Base-by-base conservation (phyloP, 495 filamentous ascomycete species). In the Lindgomyces ingoldianus region DNA sequence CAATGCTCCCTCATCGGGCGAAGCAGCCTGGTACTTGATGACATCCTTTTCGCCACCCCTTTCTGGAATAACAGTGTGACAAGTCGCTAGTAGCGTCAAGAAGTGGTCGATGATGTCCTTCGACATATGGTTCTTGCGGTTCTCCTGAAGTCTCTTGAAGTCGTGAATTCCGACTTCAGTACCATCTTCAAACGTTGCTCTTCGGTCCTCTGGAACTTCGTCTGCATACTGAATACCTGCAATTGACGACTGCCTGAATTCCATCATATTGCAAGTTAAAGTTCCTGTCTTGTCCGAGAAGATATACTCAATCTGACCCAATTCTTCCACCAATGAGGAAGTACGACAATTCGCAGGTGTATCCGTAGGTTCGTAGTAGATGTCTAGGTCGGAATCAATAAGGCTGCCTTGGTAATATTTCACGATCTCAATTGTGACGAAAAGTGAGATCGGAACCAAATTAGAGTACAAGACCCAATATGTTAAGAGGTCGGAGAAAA, bases 401-500 rank as follows among this genome's bases (percentile, higher is more conserved):
- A 99, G 84, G 69, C 90, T 93, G n/a, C 92, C 95, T 60, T 96
- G 91, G 78, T 87, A 96, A 68, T 98, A 98, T 75, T 98, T 98
- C 80, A 98, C 92, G 58, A 98, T 83, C 80, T 98, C 94, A 70
- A 98, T 86, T 0, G 95, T 98, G 68, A 98, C 95, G 76, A 98
- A 98, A 4, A 98, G 87, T 36, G 91, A 96, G 73, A 98, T 98
- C 14, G 94, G 94, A 57, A 98, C 93, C 57, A 98, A 78, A 62
- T 96, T 92, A 10, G 94, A 98, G 74, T 96, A 98, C n/a, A 98
- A 80, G 10, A 98, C 93, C 94, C 94, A 98, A 74, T 96, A 97
- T 4, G 94, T 98, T 74, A 96, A 89, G 57, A 98, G 89, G 75
- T 98, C 95, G 68, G 89, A 87, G 75, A 96, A 89, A 74, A 98